A percentile compares a stretch with the other conserved stretches of the same genome.
Evolutionary conservation across 2,329 filamentous ascomycete genomes (phyloP).

Genomic region (Exophiala alcalophila): DNA sequence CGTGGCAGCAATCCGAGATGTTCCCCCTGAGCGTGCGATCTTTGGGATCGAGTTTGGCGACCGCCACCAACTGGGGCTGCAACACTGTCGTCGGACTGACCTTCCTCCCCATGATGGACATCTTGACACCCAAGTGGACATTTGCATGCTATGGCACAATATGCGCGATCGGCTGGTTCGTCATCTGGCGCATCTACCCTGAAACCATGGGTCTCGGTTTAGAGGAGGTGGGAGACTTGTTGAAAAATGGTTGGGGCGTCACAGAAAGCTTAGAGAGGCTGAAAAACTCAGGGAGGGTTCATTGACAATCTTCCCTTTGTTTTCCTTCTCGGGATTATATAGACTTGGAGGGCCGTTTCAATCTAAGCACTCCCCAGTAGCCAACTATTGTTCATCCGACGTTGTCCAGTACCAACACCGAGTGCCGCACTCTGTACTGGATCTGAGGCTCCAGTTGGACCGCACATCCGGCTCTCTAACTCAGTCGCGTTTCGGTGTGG

Average conservation of each 20-base stretch:
- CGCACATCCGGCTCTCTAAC: too few species aligned
- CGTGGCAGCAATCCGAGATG: slow-evolving; percentile 93
- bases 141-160: slow-evolving; percentile 76
- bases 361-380: too few species aligned
- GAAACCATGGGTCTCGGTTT: slow-evolving; percentile 79
- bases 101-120: slow-evolving; percentile 83
- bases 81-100: slow-evolving; percentile 85
- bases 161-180: slow-evolving; percentile 65
- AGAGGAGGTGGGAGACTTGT: slow-evolving; percentile 71
- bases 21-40: slow-evolving; percentile 69
- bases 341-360: too few species aligned
- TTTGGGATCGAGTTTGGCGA: slow-evolving; percentile 58
- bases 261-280: slow-evolving; percentile 42
- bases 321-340: too few species aligned
- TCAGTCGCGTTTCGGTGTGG: too few species aligned
- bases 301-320: too few species aligned
- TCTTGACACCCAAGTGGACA: slow-evolving; percentile 68
- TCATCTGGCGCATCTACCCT: slow-evolving; percentile 74
- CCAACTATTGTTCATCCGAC: too few species aligned
- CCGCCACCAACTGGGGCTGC: slow-evolving; percentile 80
- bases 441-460: too few species aligned
- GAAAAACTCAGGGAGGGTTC: slow-evolving; percentile 2
- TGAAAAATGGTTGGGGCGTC: slow-evolving; percentile 73
- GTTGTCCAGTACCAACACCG: too few species aligned
- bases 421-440: too few species aligned